Evolutionary conservation across 2,329 filamentous ascomycete genomes (phyloP).

Genomic region (Lojkania enalia): DNA sequence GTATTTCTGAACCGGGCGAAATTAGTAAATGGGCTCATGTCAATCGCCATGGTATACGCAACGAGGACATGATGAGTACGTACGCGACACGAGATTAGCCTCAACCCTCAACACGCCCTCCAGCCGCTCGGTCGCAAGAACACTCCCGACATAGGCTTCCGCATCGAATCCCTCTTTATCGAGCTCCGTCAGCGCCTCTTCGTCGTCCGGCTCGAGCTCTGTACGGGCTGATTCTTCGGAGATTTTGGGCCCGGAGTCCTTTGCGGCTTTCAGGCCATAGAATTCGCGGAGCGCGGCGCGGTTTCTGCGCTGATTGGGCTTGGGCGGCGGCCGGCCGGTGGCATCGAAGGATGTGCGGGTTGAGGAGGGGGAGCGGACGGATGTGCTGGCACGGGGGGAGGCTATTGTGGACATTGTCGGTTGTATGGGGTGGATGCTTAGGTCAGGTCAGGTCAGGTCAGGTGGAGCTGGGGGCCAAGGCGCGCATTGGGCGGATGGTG

Average conservation of each 20-base stretch:
- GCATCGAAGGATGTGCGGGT: conserved; percentile 73
- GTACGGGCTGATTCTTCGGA: conserved; percentile 36
- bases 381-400: conserved; percentile 63
- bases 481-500: no score
- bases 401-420: conserved; percentile 66
- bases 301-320: conserved; percentile 61
- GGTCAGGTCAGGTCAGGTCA: no score
- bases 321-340: conserved; percentile 45
- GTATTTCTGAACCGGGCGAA: conserved; percentile 62
- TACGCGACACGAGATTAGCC: conserved; percentile 64
- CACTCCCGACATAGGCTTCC: conserved; percentile 65
- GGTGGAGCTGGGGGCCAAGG: no score
- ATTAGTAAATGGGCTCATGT: conserved; percentile 7
- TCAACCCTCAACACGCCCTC: conserved; percentile 72
- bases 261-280: conserved; percentile 74
- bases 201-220: conserved; percentile 47
- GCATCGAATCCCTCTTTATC: conserved; percentile 75
- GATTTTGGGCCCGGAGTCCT: conserved; percentile 34
- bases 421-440: no score
- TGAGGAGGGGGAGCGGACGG: conserved; percentile 68
- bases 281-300: conserved; percentile 89
- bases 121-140: conserved; percentile 65
- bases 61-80: conserved; percentile 10
- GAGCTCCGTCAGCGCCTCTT: conserved; percentile 67
- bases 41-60: not conserved